phyloP scores from a whole-genome alignment of 345 rosid species.

The Raphanus raphanistrum region DNA sequence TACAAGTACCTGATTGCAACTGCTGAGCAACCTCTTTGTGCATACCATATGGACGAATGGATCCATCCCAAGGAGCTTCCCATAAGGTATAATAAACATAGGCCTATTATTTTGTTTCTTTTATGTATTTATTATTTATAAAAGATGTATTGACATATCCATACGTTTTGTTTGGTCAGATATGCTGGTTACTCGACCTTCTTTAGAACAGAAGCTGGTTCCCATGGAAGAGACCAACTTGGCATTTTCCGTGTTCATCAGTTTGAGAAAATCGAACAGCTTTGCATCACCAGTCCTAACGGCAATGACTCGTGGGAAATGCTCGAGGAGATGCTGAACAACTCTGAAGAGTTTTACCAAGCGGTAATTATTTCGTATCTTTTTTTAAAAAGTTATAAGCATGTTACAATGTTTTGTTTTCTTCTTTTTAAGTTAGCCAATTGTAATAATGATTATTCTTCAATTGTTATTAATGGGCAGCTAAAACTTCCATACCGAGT shows the following conservation, averaged over 20 bases:
- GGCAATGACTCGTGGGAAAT: constrained; percentile 84
- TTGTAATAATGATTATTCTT: not conserved
- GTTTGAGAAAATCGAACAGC: constrained; percentile 96
- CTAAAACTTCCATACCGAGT: constrained; percentile 76
- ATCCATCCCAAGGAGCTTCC: constrained; percentile 87
- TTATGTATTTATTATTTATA: not conserved
- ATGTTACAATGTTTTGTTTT: not conserved
- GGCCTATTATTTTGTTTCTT: too few species aligned
- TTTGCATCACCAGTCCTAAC: constrained; percentile 85
- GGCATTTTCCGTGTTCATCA: constrained; percentile 99
- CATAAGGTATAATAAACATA: constrained; percentile 45
- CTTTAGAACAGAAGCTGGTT: constrained; percentile 97
- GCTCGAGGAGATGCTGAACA: constrained; percentile 93
- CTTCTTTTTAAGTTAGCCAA: not conserved
- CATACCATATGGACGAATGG: constrained; percentile 92
- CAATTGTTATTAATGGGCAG: constrained; percentile 43
- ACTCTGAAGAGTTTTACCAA: constrained; percentile 85
- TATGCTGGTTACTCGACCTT: constrained; percentile 96
- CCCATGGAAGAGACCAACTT: constrained; percentile 93
- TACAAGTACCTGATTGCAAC: constrained; percentile 20
- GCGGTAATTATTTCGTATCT: constrained; percentile 33
- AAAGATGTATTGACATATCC: not conserved
- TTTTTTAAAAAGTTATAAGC: not conserved
- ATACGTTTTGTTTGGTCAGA: constrained; percentile 36
- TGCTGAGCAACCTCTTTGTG: constrained; percentile 9